phyloP scores from a whole-genome alignment of 495 filamentous ascomycete genomes.

The Xylaria telfairii region DNA sequence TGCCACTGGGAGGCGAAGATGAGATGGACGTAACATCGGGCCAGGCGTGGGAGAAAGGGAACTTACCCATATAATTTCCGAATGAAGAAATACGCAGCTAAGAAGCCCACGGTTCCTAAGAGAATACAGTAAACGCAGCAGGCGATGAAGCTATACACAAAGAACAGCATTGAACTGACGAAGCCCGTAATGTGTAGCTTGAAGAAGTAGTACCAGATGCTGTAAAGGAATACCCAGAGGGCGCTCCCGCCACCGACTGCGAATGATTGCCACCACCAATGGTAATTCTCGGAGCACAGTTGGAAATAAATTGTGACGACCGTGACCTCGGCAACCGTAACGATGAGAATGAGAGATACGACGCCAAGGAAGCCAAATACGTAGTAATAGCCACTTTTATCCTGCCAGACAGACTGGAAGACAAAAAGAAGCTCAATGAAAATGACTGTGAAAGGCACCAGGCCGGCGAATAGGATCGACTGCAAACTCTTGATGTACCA shows the following conservation, averaged over 20 bases:
- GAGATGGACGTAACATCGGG: neutral
- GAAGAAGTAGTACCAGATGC: slow-evolving; percentile 84
- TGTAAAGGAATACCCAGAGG: slow-evolving; percentile 87
- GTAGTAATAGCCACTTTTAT: slow-evolving; percentile 95
- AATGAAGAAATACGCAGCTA: slow-evolving; percentile 88
- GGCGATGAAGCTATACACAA: slow-evolving; percentile 80
- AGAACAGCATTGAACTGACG: slow-evolving; percentile 82
- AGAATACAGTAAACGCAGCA: slow-evolving; percentile 85
- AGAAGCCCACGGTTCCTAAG: slow-evolving; percentile 85
- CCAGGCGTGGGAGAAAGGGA: neutral
- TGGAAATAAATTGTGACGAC: slow-evolving; percentile 88
- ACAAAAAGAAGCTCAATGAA: slow-evolving; percentile 95
- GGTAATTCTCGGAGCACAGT: slow-evolving; percentile 87
- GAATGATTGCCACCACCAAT: slow-evolving; percentile 98
- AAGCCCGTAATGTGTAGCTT: slow-evolving; percentile 85
- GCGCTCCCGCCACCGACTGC: slow-evolving; percentile 79
- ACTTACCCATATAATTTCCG: slow-evolving; percentile 86
- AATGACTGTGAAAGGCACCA: slow-evolving; percentile 91
- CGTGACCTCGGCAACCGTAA: slow-evolving; percentile 87
- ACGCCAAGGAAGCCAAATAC: slow-evolving; percentile 89
- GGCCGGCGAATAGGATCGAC: slow-evolving; percentile 73
- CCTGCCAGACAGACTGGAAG: slow-evolving; percentile 89
- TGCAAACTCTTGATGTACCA: slow-evolving; percentile 76
- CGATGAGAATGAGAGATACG: slow-evolving; percentile 73
- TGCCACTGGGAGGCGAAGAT: neutral